Evolutionary conservation across 2,329 filamentous ascomycete genomes (phyloP), one percentile per base, ranked within the genome.

Genomic region (Neobulgaria alba): DNA sequence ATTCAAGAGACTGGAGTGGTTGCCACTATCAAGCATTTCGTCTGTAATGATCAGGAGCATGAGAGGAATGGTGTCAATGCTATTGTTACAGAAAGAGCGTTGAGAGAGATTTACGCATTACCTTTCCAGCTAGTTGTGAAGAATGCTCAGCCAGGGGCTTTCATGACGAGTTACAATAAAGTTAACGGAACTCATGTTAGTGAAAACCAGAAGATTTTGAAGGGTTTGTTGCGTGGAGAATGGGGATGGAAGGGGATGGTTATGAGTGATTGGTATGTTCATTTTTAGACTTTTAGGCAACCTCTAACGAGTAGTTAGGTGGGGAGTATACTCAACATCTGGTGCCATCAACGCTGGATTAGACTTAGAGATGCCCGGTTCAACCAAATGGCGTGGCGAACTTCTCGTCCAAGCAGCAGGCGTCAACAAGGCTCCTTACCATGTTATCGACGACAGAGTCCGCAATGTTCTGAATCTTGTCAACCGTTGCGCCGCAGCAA

Each of bases 291-390:
- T 18, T 23, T 32, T 18, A 35, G 19, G 36, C 8, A 21, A 17
- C 29, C 9, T 36, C 21, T 43, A 15, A 49, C 39, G 9, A 32
- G 20, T 14, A n/a, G 7, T 3, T 26, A 58, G 56, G 56, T 61
- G 49, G 50, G 74, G 72, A 42, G 73, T 67, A 2, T 77, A 78
- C 54, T 72, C 66, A 46, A 73, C 71, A 4, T 66, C 67, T 0
- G 66, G 69, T 29, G 64, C 72, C 5, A 61, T 64, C 20, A 63
- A 68, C 29, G 71, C 72, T 16, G 72, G 75, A 3, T 60, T 75
- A 15, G 71, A 77, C 55, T 63, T 78, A 15, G 75, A 78, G 59
- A 78, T 79, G 74, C 74, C 75, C 2, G 74, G 74, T 0, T 69
- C 72, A 10, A 53, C 54, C 3, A 51, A 46, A 39, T 57, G 51